These are phyloP conservation scores for Excoecaria agallocha DNA, from an alignment of 345 rosid genomes.

Conservation along the genomic window DNA sequence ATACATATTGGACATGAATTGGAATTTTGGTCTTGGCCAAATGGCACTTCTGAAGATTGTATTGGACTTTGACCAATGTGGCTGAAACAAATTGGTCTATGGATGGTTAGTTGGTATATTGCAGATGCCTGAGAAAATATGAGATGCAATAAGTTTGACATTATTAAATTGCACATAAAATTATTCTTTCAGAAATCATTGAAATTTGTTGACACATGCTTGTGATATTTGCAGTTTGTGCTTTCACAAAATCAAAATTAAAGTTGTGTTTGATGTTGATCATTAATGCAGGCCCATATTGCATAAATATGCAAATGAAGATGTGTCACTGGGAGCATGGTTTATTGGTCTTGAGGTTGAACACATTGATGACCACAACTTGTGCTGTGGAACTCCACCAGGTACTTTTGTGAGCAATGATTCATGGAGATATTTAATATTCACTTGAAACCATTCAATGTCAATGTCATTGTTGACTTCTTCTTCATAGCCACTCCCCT, in stretches of 20 bases:
- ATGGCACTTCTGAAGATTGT: background rate
- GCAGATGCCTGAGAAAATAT: background rate
- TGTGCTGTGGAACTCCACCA: conserved; percentile 98
- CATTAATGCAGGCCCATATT: conserved; percentile 66
- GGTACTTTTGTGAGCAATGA: conserved; percentile 36
- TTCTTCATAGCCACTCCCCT: background rate
- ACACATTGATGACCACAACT: conserved; percentile 79
- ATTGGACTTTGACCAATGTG: conserved; percentile 1
- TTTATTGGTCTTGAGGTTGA: conserved; percentile 96
- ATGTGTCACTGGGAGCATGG: conserved; percentile 94
- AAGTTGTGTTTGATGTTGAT: conserved; percentile 15
- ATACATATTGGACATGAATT: background rate
- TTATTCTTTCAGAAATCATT: background rate
- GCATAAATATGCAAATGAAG: conserved; percentile 95
- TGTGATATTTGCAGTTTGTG: conserved; percentile 1
- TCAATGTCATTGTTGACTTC: background rate
- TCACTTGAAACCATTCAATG: no score
- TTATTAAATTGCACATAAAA: background rate
- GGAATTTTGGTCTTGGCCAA: background rate
- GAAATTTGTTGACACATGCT: background rate
- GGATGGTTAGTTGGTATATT: background rate
- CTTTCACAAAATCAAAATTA: background rate
- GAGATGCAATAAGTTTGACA: background rate
- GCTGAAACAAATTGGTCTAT: conserved; percentile 1
- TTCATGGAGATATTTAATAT: background rate